phyloP scores from a whole-genome alignment of 257 asterid genomes.

The Haberlea rhodopensis region DNA sequence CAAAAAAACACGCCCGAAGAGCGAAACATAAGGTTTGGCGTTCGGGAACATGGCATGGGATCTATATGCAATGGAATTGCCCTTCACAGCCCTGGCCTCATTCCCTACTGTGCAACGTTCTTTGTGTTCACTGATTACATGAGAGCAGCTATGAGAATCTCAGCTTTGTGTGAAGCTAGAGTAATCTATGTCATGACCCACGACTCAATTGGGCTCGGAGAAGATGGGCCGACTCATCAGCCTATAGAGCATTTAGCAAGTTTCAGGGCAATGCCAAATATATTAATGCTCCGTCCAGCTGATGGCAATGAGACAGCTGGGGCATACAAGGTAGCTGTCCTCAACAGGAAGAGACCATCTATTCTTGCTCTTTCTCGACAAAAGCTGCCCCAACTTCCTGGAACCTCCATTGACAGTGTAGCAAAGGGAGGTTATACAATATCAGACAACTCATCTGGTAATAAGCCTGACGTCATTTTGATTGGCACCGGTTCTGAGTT shows the following conservation, averaged over 20 bases:
- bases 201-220: conserved; percentile 84
- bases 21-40: conserved; percentile 71
- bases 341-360: conserved; percentile 62
- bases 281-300: conserved; percentile 79
- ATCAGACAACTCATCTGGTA: conserved; percentile 62
- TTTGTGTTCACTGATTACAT: conserved; percentile 82
- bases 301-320: conserved; percentile 88
- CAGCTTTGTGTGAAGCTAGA: conserved; percentile 63
- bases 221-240: conserved; percentile 87
- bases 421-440: conserved; percentile 67
- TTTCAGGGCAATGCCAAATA: conserved; percentile 82
- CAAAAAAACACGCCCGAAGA: conserved; percentile 79
- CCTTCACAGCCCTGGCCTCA: conserved; percentile 63
- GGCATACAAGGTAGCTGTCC: conserved; percentile 62
- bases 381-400: conserved; percentile 69
- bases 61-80: conserved; percentile 76
- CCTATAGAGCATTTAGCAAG: conserved; percentile 80
- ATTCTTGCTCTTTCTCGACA: conserved; percentile 75
- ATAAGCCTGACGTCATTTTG: conserved; percentile 74
- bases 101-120: conserved; percentile 85
- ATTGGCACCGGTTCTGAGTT: conserved; percentile 80
- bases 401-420: conserved; percentile 70
- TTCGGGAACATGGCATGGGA: conserved; percentile 79
- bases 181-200: conserved; percentile 89
- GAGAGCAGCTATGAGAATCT: conserved; percentile 71